phyloP scores from a whole-genome alignment of 2,329 filamentous ascomycete species.

The Neopestalotiopsis sp. region DNA sequence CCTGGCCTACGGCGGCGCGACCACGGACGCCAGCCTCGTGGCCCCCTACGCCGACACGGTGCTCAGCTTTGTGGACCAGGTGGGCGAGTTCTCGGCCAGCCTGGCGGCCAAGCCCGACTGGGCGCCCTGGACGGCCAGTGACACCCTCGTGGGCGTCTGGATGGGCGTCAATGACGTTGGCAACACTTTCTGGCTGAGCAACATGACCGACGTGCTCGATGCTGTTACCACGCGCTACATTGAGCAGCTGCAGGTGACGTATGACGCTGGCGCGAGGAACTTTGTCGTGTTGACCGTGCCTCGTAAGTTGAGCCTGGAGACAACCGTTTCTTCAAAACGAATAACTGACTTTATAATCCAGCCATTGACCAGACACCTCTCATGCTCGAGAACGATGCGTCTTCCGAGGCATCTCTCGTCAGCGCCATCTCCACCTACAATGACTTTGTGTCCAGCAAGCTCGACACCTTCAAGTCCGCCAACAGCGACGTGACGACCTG shows the following conservation, averaged over 20 bases:
- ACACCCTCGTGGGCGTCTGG: slow-evolving; percentile 32
- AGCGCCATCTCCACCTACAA: slow-evolving; percentile 25
- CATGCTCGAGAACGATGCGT: slow-evolving; percentile 4
- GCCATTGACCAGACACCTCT: slow-evolving; percentile 10
- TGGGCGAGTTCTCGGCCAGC: slow-evolving; percentile 33
- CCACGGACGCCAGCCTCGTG: slow-evolving; percentile 48
- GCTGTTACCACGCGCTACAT: slow-evolving; percentile 24
- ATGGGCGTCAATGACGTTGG: slow-evolving; percentile 36
- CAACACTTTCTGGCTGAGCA: slow-evolving; percentile 34
- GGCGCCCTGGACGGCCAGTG: slow-evolving; percentile 23
- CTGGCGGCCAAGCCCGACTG: slow-evolving; percentile 19
- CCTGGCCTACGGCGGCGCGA: slow-evolving; percentile 48
- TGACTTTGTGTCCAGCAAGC: slow-evolving; percentile 18
- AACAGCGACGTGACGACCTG: slow-evolving; percentile 21
- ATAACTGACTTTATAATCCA: not conserved
- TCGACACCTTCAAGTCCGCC: slow-evolving; percentile 22
- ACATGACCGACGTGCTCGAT: slow-evolving; percentile 25
- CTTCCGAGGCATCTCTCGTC: not conserved
- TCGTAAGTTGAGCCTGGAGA: slow-evolving; percentile 10
- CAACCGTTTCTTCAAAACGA: not conserved
- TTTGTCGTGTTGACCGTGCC: slow-evolving; percentile 26
- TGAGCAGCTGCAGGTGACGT: slow-evolving; percentile 23
- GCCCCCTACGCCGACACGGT: slow-evolving; percentile 51
- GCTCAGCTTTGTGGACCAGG: slow-evolving; percentile 41
- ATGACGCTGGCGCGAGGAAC: slow-evolving; percentile 24